A percentile compares a stretch with the other conserved stretches of the same genome.
Conservation (phyloP, 192 early-diverging fungal genomes). For the Coemansia sp. region DNA sequence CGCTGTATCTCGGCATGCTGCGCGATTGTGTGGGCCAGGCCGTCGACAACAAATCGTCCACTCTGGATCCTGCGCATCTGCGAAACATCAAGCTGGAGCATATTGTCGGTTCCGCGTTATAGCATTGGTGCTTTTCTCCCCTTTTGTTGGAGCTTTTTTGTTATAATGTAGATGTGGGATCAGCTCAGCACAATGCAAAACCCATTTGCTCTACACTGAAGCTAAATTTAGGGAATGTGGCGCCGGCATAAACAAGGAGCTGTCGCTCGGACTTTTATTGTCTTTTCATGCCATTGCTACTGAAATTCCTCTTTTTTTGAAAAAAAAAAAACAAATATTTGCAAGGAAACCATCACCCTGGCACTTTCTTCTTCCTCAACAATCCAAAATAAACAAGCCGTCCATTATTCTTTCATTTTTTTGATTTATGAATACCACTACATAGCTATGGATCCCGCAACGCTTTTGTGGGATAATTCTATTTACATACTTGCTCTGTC, state of each 20-base stretch:
- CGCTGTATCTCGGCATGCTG: conserved; percentile 14
- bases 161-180: no score
- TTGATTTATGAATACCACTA: background rate
- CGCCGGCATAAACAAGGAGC: no score
- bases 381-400: background rate
- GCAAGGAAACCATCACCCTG: no score
- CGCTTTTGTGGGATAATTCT: background rate
- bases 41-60: conserved; percentile 5
- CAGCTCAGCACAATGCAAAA: no score
- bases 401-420: background rate
- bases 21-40: conserved; percentile 3
- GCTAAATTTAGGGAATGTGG: no score
- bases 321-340: background rate
- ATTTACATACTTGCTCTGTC: background rate
- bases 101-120: background rate
- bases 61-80: conserved; percentile 5
- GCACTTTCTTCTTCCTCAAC: background rate
- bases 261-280: no score
- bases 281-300: no score
- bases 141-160: no score
- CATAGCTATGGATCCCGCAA: background rate
- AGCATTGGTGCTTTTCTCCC: no score
- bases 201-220: no score
- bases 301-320: background rate
- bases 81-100: background rate